These are phyloP conservation scores for Acmispon strigosus DNA, from an alignment of 306 rosid genomes.

Conservation along the genomic window DNA sequence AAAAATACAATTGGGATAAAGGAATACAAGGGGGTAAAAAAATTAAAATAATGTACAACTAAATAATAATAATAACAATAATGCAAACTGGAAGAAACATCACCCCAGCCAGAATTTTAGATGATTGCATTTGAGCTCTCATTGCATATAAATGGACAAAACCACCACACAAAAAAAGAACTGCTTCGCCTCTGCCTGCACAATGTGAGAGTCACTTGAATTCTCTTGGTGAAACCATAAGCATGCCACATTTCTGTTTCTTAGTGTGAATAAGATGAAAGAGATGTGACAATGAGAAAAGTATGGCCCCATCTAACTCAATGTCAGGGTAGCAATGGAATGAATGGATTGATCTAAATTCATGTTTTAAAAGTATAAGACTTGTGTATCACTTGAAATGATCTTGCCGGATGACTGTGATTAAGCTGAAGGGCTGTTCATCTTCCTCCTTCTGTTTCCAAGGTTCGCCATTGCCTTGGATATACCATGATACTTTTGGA, in stretches of 20 bases:
- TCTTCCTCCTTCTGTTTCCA: slow-evolving; percentile 76
- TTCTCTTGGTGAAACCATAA: slow-evolving; percentile 12
- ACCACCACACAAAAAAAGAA: neutral
- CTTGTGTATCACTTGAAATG: slow-evolving; percentile 51
- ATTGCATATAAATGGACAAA: neutral
- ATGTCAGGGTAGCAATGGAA: neutral
- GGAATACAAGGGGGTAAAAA: neutral
- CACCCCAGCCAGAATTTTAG: neutral
- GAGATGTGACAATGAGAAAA: slow-evolving; percentile 2
- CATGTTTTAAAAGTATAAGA: neutral
- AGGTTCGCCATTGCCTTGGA: slow-evolving; percentile 50
- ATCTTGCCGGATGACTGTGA: slow-evolving; percentile 53
- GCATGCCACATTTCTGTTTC: slow-evolving; percentile 3
- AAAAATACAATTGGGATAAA: neutral
- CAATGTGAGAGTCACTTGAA: slow-evolving; percentile 11
- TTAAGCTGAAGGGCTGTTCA: slow-evolving; percentile 40
- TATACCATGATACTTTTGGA: slow-evolving; percentile 74
- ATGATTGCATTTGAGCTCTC: slow-evolving; percentile 9
- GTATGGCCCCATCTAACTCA: slow-evolving; percentile 7
- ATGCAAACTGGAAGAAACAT: neutral
- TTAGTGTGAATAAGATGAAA: neutral
- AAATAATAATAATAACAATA: neutral
- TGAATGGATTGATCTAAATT: neutral
- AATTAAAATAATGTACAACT: neutral
- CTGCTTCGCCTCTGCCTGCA: slow-evolving; percentile 11